phyloP scores from a whole-genome alignment of 108 stramenopile genomes.

The Mayamaea pseudoterrestris region DNA sequence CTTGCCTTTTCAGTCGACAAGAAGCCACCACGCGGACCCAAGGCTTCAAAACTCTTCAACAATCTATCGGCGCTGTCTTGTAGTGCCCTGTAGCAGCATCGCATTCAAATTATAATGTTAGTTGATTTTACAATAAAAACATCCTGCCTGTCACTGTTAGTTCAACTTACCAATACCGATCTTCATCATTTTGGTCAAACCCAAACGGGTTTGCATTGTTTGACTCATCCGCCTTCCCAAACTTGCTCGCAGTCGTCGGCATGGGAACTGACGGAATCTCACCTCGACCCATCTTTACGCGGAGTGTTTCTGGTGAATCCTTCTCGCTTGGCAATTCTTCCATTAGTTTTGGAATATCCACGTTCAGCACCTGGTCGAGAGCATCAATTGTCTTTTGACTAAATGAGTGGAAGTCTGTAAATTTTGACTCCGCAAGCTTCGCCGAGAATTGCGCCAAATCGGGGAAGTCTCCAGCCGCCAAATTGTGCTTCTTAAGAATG shows the following conservation, averaged over 20 bases:
- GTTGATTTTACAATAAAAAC: not conserved
- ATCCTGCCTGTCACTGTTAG: not conserved
- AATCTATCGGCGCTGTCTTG: conserved; percentile 76
- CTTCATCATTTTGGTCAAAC: conserved; percentile 40
- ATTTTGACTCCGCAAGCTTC: conserved; percentile 80
- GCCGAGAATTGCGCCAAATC: conserved; percentile 39
- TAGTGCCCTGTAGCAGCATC: conserved; percentile 37
- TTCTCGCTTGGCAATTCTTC: conserved; percentile 73
- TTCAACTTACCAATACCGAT: conserved; percentile 59
- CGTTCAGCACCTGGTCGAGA: conserved; percentile 64
- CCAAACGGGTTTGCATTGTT: conserved; percentile 72
- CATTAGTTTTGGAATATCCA: conserved; percentile 41
- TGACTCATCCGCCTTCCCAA: conserved; percentile 42
- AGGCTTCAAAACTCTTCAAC: conserved; percentile 45
- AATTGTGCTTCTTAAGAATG: conserved; percentile 81
- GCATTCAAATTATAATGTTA: conserved; percentile 1
- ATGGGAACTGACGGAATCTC: conserved; percentile 32
- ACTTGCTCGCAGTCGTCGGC: conserved; percentile 48
- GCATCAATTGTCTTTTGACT: conserved; percentile 65
- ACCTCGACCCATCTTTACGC: conserved; percentile 37
- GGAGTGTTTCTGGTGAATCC: conserved; percentile 69
- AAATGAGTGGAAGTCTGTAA: conserved; percentile 74
- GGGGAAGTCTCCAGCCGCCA: conserved; percentile 88
- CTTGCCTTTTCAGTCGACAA: conserved; percentile 64
- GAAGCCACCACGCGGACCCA: conserved; percentile 76